These are phyloP conservation scores for Phytophthora constricta DNA, from an alignment of 352 stramenopile genomes.

Conservation along the genomic window DNA sequence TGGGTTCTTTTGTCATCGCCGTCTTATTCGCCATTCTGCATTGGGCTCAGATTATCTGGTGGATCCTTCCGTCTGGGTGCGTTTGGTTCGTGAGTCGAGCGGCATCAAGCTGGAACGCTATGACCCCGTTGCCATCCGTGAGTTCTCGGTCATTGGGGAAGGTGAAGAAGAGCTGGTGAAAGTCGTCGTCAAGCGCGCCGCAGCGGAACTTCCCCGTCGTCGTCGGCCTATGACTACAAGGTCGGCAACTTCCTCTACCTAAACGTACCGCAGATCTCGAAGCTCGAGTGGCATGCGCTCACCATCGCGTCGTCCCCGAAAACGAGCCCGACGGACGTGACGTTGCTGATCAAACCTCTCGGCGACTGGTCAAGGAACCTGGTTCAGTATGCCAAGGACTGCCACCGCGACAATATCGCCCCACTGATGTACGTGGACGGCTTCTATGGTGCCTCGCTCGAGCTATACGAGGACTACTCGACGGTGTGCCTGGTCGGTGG, in stretches of 20 bases:
- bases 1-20: constrained; percentile 61
- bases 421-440: constrained; percentile 64
- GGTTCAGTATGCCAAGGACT: constrained; percentile 49
- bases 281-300: constrained; percentile 65
- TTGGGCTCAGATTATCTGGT: constrained; percentile 67
- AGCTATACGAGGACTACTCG: constrained; percentile 55
- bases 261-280: constrained; percentile 59
- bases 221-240: constrained; percentile 51
- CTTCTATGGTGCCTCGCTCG: constrained; percentile 55
- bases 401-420: constrained; percentile 25
- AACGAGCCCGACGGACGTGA: constrained; percentile 42
- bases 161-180: constrained; percentile 50
- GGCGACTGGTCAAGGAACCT: constrained; percentile 59
- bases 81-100: constrained; percentile 65
- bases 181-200: constrained; percentile 49
- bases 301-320: constrained; percentile 64
- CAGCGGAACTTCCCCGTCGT: constrained; percentile 39
- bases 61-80: constrained; percentile 55
- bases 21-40: constrained; percentile 66
- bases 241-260: constrained; percentile 65
- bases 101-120: constrained; percentile 50
- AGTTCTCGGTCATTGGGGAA: constrained; percentile 41
- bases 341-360: constrained; percentile 52
- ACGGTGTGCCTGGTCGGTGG: constrained; percentile 53
- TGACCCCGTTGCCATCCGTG: constrained; percentile 48